These are phyloP conservation scores for Guadua angustifolia DNA, from an alignment of 176 grass and related monocot species.

Conservation along the genomic window DNA sequence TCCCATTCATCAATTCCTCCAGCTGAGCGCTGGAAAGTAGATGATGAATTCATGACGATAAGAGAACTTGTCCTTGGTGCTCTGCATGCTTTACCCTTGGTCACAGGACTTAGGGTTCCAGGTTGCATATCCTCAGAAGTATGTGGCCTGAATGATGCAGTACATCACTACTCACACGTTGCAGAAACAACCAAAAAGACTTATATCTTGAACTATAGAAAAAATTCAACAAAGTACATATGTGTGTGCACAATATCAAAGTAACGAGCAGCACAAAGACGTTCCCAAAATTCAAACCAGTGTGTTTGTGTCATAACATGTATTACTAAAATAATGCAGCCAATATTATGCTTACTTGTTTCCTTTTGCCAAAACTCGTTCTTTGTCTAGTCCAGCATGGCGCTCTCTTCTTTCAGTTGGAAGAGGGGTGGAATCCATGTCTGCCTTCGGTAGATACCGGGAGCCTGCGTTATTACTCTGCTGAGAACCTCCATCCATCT, in stretches of 20 bases:
- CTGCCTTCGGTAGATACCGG: conserved; percentile 55
- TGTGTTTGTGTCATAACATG: conserved; percentile 23
- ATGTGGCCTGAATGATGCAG: conserved; percentile 46
- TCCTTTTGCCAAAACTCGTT: conserved; percentile 61
- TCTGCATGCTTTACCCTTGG: conserved; percentile 79
- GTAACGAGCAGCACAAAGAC: not conserved
- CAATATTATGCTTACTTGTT: conserved; percentile 66
- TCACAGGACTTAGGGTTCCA: conserved; percentile 51
- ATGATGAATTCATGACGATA: conserved; percentile 62
- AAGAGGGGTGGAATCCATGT: conserved; percentile 50
- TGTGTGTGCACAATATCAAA: not conserved
- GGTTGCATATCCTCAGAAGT: conserved; percentile 62
- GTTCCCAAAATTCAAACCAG: conserved; percentile 16
- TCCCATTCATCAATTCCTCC: conserved; percentile 67
- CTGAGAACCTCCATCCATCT: conserved; percentile 60
- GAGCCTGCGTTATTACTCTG: conserved; percentile 51
- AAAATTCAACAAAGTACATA: not conserved
- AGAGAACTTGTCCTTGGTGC: conserved; percentile 56
- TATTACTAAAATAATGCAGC: conserved; percentile 19
- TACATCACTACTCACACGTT: not conserved
- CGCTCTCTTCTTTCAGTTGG: conserved; percentile 72
- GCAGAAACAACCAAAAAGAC: not conserved
- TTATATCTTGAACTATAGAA: not conserved
- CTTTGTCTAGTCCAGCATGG: conserved; percentile 64
- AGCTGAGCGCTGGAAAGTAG: conserved; percentile 54